Conservation (phyloP, 345 rosid species). For the Moricandia moricandioides region DNA sequence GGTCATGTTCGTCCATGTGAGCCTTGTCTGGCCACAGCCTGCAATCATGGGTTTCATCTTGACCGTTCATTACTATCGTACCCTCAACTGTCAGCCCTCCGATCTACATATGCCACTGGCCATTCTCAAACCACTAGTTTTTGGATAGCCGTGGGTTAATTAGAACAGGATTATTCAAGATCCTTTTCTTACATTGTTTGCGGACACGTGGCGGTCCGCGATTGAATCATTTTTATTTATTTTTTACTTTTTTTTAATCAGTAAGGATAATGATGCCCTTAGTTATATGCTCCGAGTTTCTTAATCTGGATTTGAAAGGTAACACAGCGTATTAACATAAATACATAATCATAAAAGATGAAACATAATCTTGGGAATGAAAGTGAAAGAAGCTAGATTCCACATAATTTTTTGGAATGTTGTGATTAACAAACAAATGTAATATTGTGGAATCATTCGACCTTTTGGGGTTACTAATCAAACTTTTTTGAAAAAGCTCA, state of each 20-base stretch:
- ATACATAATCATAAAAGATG: not conserved
- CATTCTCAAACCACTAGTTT: constrained; percentile 6
- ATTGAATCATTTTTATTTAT: no score
- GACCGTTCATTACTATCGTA: constrained; percentile 4
- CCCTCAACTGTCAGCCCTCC: not conserved
- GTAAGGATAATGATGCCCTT: no score
- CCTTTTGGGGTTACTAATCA: not conserved
- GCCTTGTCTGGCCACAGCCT: constrained; percentile 21
- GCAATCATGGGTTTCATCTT: constrained; percentile 27
- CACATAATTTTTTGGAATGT: not conserved
- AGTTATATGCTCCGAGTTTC: not conserved
- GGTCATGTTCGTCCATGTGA: constrained; percentile 35
- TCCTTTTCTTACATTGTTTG: no score
- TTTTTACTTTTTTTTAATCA: no score
- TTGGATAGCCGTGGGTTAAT: not conserved
- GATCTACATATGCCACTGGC: constrained; percentile 1
- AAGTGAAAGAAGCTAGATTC: not conserved
- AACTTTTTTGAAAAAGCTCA: not conserved
- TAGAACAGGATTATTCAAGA: no score
- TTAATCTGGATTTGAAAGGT: not conserved
- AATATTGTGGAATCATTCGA: not conserved
- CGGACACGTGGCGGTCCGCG: no score
- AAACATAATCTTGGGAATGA: not conserved
- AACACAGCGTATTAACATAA: not conserved
- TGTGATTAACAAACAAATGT: not conserved